Evolutionary conservation across 2,329 filamentous ascomycete genomes (phyloP).

Genomic region (Ophiostoma quercus): DNA sequence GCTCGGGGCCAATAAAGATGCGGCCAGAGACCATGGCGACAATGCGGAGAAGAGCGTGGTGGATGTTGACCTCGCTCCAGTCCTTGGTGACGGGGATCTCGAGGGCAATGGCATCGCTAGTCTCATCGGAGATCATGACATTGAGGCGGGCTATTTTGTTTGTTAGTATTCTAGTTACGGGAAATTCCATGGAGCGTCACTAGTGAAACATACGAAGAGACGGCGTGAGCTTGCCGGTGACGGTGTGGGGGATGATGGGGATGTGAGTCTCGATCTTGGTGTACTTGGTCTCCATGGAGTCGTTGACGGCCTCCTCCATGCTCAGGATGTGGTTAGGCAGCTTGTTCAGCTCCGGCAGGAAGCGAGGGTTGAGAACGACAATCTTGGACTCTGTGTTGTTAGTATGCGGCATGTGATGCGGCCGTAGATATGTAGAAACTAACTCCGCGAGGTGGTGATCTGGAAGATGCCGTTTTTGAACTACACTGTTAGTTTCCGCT

Average conservation of each 20-base stretch:
- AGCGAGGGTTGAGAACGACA: slow-evolving; percentile 33
- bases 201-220: neutral
- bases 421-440: neutral
- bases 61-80: neutral
- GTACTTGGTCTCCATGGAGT: slow-evolving; percentile 18
- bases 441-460: neutral
- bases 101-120: neutral
- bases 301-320: slow-evolving; percentile 32
- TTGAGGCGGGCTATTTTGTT: neutral
- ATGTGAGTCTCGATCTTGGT: neutral
- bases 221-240: neutral
- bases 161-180: neutral
- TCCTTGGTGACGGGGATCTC: neutral
- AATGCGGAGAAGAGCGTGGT: slow-evolving; percentile 39
- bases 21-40: slow-evolving; percentile 44
- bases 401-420: neutral
- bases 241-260: neutral
- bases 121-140: neutral
- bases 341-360: slow-evolving; percentile 33
- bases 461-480: neutral
- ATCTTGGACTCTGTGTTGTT: slow-evolving; percentile 27
- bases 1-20: slow-evolving; percentile 44
- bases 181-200: too few species aligned
- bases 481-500: neutral
- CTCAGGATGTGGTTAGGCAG: slow-evolving; percentile 35